Base-by-base conservation (phyloP, 495 filamentous ascomycete species). In the Pyronema omphalodes region DNA sequence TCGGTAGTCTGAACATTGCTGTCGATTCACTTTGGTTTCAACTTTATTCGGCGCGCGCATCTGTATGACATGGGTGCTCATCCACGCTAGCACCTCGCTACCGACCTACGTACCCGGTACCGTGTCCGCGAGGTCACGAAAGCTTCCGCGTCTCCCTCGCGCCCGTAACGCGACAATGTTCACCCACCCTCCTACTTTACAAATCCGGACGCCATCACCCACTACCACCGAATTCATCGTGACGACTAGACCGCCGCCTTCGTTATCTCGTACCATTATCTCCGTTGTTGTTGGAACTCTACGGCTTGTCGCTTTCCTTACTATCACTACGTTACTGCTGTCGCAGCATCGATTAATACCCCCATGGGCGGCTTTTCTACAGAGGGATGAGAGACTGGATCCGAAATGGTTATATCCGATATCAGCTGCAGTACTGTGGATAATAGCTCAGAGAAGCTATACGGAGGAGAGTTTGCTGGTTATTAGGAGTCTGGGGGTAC, bases 221-320 rank as follows among this genome's bases (percentile, higher is more conserved):
- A 88, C 86, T 18, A 89, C 86, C n/a, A 78, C 79, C 58, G 82
- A 83, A 60, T 93, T 84, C 71, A 86, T 82, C 47, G 82, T 91
- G 48, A 87, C 86, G 54, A 89, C 85, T 60, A 51, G 59, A 1
- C 62, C 62, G 2, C 58, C 58, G 7, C 45, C 53, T 11, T 43
- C 55, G 11, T 35, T 64, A 23, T 43, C 53, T 9, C 61, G 52
- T 23, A 55, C 37, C 33, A 48, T 44, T 7, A 39, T 51, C 54
- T 33, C 48, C 58, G 51, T 45, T 53, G 14, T 52, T 35, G 17
- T 51, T 23, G 46, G 48, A 8, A n/a, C 60, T 17, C 44, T 54
- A 35, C 54, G 51, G 39, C 39, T 57, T 8, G 46, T 62, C 9
- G 66, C 73, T 45, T 49, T 71, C 44, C 39, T 76, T 29, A 45